Evolutionary conservation across 2,329 filamentous ascomycete species (phyloP).

Genomic region (Orbilia blumenaviensis): DNA sequence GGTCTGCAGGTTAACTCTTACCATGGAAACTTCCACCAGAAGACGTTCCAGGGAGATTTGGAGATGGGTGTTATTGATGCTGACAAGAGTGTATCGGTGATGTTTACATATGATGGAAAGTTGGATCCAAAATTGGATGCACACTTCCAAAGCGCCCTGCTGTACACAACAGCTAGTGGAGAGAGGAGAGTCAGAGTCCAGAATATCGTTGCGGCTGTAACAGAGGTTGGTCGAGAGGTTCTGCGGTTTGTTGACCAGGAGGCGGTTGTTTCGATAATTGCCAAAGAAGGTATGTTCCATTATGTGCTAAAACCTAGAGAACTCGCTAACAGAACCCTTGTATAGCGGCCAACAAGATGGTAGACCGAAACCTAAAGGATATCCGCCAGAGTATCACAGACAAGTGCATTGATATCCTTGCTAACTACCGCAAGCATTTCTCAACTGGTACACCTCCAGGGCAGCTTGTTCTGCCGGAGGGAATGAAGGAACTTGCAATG

Average conservation of each 20-base stretch:
- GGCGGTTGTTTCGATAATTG: conserved; percentile 84
- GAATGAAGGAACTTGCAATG: conserved; percentile 96
- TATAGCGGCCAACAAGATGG: conserved; percentile 79
- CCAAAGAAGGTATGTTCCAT: conserved; percentile 74
- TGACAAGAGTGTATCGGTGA: conserved; percentile 90
- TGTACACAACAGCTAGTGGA: conserved; percentile 91
- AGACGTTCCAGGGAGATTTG: conserved; percentile 84
- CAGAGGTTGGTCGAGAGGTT: conserved; percentile 79
- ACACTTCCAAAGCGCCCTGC: conserved; percentile 92
- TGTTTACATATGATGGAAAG: conserved; percentile 95
- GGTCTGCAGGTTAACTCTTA: conserved; percentile 93
- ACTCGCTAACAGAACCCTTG: conserved; percentile 55
- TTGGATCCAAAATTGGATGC: conserved; percentile 96
- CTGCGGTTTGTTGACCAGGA: conserved; percentile 98
- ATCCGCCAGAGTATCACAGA: conserved; percentile 84
- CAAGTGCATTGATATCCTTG: conserved; percentile 90
- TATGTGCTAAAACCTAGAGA: background rate
- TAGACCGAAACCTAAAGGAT: conserved; percentile 81
- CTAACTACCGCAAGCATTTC: conserved; percentile 91
- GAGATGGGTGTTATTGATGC: conserved; percentile 92
- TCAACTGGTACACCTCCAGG: conserved; percentile 85
- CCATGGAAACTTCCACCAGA: conserved; percentile 94
- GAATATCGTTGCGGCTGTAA: conserved; percentile 92
- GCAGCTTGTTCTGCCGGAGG: conserved; percentile 93
- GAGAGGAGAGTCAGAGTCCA: conserved; percentile 90